A percentile compares a stretch with the other conserved stretches of the same genome.
Conservation (phyloP, 1,284 basidiomycete species). For the Salmacisia buchloeana region DNA sequence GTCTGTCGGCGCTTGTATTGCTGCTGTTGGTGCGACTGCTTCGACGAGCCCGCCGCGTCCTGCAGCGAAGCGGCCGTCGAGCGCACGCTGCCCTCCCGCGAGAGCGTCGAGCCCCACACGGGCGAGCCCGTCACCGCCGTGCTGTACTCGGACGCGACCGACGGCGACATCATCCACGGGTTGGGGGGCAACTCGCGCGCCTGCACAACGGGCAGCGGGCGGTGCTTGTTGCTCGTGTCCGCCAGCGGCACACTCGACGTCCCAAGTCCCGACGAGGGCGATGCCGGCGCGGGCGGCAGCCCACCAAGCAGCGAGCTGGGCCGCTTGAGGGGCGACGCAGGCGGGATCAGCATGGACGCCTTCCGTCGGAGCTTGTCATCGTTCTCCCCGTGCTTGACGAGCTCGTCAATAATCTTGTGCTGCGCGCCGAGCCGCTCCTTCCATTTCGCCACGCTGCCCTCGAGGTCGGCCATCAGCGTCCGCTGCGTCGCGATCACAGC, state of each 20-base stretch:
- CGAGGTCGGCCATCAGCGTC: constrained; percentile 39
- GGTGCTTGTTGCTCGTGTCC: not conserved
- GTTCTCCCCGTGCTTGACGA: constrained; percentile 17
- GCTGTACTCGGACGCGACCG: not conserved
- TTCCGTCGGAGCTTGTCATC: constrained; percentile 4
- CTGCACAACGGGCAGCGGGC: not conserved
- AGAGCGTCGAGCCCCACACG: not conserved
- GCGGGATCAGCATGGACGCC: not conserved
- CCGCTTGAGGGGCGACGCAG: not conserved
- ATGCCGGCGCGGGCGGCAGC: not conserved
- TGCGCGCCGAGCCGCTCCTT: constrained; percentile 31
- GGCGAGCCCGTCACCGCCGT: not conserved
- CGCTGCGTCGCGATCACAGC: constrained; percentile 35
- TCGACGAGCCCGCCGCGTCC: no score
- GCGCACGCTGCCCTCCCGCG: not conserved
- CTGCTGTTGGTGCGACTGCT: no score
- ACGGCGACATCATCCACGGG: not conserved
- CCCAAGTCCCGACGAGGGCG: not conserved
- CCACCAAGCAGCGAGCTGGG: not conserved
- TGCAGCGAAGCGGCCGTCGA: not conserved
- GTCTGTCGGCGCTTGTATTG: constrained; percentile 1
- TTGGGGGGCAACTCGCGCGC: not conserved
- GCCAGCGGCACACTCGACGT: not conserved
- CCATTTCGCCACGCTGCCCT: constrained; percentile 35
- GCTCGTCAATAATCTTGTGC: constrained; percentile 33